Evolutionary conservation across 2,329 filamentous ascomycete species (phyloP).

Genomic region (Zasmidium angulare): DNA sequence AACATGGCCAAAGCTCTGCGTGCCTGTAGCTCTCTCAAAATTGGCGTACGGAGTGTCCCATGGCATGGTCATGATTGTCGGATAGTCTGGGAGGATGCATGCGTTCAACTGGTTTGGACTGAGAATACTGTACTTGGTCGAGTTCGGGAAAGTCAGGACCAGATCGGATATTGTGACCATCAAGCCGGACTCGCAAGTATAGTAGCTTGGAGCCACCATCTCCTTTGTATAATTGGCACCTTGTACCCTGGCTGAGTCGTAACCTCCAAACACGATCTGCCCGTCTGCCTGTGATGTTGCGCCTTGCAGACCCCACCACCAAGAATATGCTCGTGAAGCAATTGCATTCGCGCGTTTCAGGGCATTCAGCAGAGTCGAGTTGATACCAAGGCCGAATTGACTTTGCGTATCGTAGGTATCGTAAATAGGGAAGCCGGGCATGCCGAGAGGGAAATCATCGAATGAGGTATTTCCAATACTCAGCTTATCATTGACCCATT

Average conservation of each 20-base stretch:
- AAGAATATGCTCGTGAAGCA: constrained; percentile 28
- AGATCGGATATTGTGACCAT: not conserved
- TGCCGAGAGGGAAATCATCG: constrained; percentile 19
- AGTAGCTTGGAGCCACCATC: not conserved
- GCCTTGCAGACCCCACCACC: not conserved
- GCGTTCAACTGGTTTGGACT: not conserved
- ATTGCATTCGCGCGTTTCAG: constrained; percentile 22
- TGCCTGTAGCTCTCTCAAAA: not conserved
- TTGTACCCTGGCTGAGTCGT: not conserved
- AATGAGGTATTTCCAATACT: constrained; percentile 10
- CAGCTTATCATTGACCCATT: constrained; percentile 16
- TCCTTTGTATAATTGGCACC: not conserved
- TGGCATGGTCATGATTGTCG: not conserved
- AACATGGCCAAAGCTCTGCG: not conserved
- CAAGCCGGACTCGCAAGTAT: not conserved
- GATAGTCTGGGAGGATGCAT: not conserved
- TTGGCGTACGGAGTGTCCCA: not conserved
- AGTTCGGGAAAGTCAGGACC: not conserved
- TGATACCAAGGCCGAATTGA: constrained; percentile 27
- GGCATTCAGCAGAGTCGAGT: constrained; percentile 30
- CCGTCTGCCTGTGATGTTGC: not conserved
- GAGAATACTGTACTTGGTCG: not conserved
- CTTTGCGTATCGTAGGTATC: constrained; percentile 13
- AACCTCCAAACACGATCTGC: not conserved
- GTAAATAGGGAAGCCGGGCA: constrained; percentile 17